phyloP scores from a whole-genome alignment of 1,284 basidiomycete genomes.

The Leccinum proliferum region DNA sequence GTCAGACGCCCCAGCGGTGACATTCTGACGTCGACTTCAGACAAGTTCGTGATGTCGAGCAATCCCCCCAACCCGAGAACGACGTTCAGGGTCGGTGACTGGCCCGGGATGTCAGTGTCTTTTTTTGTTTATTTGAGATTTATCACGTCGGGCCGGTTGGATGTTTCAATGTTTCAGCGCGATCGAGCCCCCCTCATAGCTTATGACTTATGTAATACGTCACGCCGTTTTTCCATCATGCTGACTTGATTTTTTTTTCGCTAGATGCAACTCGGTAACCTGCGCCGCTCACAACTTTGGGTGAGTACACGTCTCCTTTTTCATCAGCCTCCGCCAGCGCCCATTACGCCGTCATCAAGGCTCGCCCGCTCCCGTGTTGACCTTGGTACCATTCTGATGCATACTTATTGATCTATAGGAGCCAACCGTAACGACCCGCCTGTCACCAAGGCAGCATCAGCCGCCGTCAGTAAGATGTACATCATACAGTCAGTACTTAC shows the following conservation, averaged over 20 bases:
- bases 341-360: no score
- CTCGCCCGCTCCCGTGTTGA: no score
- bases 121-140: conserved; percentile 15
- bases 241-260: conserved; percentile 14
- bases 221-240: conserved; percentile 1
- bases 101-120: conserved; percentile 55
- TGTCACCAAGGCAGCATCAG: no score
- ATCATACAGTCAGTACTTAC: no score
- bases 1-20: conserved; percentile 6
- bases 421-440: no score
- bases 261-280: conserved; percentile 52
- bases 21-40: not conserved
- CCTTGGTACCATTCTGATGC: no score
- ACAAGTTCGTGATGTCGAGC: conserved; percentile 54
- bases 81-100: conserved; percentile 68
- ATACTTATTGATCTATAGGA: no score
- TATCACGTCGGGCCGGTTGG: conserved; percentile 1
- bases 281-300: conserved; percentile 74
- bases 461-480: no score
- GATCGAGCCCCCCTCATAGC: conserved; percentile 10
- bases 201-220: conserved; percentile 6
- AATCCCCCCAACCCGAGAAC: conserved; percentile 74
- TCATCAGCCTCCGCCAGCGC: no score
- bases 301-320: conserved; percentile 37
- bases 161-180: not conserved